Percentiles rank a stretch among this genome's conserved stretches.
Evolutionary conservation across 495 filamentous ascomycete genomes (phyloP).

Genomic region (Trichoderma orchidacearum): DNA sequence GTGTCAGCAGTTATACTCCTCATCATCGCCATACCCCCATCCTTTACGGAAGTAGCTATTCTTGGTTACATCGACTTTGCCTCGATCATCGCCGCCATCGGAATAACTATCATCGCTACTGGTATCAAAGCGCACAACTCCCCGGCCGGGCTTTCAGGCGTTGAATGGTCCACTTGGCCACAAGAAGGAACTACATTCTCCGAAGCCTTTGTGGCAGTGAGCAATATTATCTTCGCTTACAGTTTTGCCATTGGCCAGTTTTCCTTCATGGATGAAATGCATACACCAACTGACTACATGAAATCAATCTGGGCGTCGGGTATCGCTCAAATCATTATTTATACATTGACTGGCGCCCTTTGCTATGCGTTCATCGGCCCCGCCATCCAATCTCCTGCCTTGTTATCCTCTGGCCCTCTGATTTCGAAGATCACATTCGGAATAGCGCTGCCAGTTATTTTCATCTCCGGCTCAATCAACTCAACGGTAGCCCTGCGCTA

Average conservation of each 20-base stretch:
- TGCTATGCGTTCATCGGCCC: constrained; percentile 62
- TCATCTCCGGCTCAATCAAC: constrained; percentile 50
- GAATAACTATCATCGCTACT: constrained; percentile 55
- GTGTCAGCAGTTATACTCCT: constrained; percentile 51
- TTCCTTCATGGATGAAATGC: constrained; percentile 66
- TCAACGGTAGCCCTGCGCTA: constrained; percentile 35
- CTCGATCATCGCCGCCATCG: constrained; percentile 50
- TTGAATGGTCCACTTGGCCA: constrained; percentile 29
- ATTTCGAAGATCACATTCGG: constrained; percentile 54
- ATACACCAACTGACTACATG: constrained; percentile 48
- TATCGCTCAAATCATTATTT: constrained; percentile 50
- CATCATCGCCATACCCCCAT: constrained; percentile 45
- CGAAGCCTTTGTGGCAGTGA: constrained; percentile 46
- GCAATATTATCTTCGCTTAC: constrained; percentile 66
- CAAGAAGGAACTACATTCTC: constrained; percentile 21
- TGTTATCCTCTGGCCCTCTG: constrained; percentile 46
- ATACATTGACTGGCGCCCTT: constrained; percentile 52
- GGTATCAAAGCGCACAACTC: constrained; percentile 32
- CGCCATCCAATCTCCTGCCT: constrained; percentile 51
- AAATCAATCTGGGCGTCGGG: constrained; percentile 56
- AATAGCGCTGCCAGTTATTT: constrained; percentile 51
- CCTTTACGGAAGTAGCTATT: constrained; percentile 42
- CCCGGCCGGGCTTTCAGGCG: constrained; percentile 16
- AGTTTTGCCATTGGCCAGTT: constrained; percentile 60
- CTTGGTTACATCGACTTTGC: constrained; percentile 45